Percentiles rank a stretch among this genome's conserved stretches.
phyloP scores from a whole-genome alignment of 495 filamentous ascomycete species.

The Penicillium ochrochloron region DNA sequence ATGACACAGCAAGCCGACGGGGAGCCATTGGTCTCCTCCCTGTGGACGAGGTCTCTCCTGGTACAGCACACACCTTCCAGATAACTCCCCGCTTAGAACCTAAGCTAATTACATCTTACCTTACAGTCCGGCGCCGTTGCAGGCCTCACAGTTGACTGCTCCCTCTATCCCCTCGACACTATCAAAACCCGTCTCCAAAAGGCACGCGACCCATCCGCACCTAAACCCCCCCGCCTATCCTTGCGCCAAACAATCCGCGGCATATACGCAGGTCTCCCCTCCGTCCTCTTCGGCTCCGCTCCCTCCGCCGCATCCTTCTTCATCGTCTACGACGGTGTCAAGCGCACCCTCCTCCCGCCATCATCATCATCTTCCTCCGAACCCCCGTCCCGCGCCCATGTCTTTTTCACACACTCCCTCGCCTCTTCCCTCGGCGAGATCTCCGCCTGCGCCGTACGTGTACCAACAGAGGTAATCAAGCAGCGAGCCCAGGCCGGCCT shows the following conservation, averaged over 20 bases:
- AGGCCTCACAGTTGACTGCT: conserved; percentile 87
- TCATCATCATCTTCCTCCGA: conserved; percentile 14
- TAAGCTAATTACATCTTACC: conserved; percentile 20
- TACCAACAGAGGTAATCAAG: conserved; percentile 96
- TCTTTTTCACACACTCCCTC: conserved; percentile 70
- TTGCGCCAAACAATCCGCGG: conserved; percentile 68
- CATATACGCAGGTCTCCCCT: conserved; percentile 68
- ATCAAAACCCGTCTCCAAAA: conserved; percentile 95
- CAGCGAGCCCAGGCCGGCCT: conserved; percentile 91
- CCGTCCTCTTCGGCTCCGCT: conserved; percentile 76
- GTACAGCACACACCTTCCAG: conserved; percentile 30
- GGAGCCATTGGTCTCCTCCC: conserved; percentile 46
- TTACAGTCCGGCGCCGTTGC: conserved; percentile 74
- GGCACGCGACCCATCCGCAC: conserved; percentile 69
- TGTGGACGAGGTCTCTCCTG: conserved; percentile 52
- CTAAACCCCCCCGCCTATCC: conserved; percentile 50
- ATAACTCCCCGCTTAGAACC: neutral
- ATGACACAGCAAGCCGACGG: conserved; percentile 42
- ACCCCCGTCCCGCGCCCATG: conserved; percentile 40
- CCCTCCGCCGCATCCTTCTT: conserved; percentile 99
- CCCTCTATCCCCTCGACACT: conserved; percentile 89
- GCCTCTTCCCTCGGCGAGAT: conserved; percentile 91
- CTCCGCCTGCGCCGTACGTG: conserved; percentile 87
- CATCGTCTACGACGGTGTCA: conserved; percentile 89
- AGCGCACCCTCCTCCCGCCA: conserved; percentile 57